These are phyloP conservation scores for Fomitopsis betulina DNA, from an alignment of 1,284 basidiomycete genomes.

Conservation along the genomic window DNA sequence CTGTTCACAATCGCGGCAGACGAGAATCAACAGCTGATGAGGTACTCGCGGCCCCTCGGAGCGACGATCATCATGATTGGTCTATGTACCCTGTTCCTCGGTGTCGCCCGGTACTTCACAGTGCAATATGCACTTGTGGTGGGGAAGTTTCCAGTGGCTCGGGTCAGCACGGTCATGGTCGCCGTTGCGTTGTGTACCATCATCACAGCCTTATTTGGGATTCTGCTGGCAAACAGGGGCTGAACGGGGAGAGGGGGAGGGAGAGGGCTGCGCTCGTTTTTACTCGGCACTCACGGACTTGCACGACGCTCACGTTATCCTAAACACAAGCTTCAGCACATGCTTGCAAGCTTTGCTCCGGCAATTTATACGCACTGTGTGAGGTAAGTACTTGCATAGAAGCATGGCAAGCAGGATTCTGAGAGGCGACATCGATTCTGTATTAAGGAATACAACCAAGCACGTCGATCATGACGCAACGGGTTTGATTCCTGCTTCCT, in stretches of 20 bases:
- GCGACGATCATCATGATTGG: slow-evolving; percentile 48
- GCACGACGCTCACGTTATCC: not conserved
- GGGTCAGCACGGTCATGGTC: slow-evolving; percentile 40
- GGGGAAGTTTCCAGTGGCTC: slow-evolving; percentile 54
- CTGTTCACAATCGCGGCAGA: slow-evolving; percentile 44
- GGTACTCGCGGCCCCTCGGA: slow-evolving; percentile 51
- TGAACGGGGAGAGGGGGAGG: not conserved
- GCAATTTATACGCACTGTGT: no score
- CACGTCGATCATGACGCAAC: slow-evolving; percentile 28
- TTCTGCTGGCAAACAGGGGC: slow-evolving; percentile 27
- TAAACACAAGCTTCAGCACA: no score
- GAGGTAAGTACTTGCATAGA: no score
- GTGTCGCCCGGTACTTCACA: slow-evolving; percentile 49
- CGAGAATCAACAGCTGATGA: slow-evolving; percentile 26
- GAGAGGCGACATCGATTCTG: not conserved
- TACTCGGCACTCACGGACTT: not conserved
- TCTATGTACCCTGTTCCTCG: slow-evolving; percentile 45
- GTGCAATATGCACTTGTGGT: slow-evolving; percentile 49
- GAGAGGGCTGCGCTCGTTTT: not conserved
- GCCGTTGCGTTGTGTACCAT: slow-evolving; percentile 38
- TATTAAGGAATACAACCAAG: not conserved
- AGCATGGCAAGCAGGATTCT: not conserved
- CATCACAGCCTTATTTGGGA: slow-evolving; percentile 46
- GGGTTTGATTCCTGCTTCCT: slow-evolving; percentile 78
- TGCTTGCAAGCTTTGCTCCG: no score